Percentiles rank a stretch among this genome's conserved stretches.
phyloP scores from a whole-genome alignment of 192 early-diverging fungal species.

The Cetraspora pellucida region DNA sequence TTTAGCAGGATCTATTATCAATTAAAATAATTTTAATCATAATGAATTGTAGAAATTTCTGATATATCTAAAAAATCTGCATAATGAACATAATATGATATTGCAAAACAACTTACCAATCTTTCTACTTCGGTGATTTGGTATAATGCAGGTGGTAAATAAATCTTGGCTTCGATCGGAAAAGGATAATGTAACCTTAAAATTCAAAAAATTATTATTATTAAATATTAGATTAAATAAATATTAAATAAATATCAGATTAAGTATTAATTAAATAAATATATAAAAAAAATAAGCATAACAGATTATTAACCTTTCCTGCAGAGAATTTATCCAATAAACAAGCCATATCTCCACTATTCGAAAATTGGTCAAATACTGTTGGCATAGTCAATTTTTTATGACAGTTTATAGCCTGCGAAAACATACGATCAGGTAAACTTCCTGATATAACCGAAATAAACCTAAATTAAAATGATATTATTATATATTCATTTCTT shows the following conservation, averaged over 20 bases:
- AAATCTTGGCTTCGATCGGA: conserved; percentile 7
- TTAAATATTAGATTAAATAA: too few relatives aligned
- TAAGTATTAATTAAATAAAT: too few relatives aligned
- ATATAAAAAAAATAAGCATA: background rate
- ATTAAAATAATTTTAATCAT: background rate
- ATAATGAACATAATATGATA: background rate
- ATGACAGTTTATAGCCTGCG: conserved; percentile 26
- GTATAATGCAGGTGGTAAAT: conserved; percentile 3
- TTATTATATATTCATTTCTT: too few relatives aligned
- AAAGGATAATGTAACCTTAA: background rate
- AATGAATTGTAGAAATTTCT: background rate
- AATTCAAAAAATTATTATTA: background rate
- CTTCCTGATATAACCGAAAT: conserved; percentile 24
- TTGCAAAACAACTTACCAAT: conserved; percentile 8
- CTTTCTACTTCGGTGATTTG: conserved; percentile 32
- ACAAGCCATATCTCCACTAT: conserved; percentile 37
- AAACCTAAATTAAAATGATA: conserved; percentile 23
- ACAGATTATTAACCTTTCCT: conserved; percentile 11
- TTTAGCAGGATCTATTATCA: background rate
- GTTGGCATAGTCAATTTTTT: background rate
- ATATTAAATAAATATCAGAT: conserved; percentile 1
- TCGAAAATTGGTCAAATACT: conserved; percentile 32
- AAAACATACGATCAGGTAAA: conserved; percentile 36
- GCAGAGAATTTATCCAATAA: conserved; percentile 34
- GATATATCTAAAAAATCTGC: too few relatives aligned